These are phyloP conservation scores for Xanthoparmelia taractica DNA, from an alignment of 495 filamentous ascomycete species.

Conservation along the genomic window DNA sequence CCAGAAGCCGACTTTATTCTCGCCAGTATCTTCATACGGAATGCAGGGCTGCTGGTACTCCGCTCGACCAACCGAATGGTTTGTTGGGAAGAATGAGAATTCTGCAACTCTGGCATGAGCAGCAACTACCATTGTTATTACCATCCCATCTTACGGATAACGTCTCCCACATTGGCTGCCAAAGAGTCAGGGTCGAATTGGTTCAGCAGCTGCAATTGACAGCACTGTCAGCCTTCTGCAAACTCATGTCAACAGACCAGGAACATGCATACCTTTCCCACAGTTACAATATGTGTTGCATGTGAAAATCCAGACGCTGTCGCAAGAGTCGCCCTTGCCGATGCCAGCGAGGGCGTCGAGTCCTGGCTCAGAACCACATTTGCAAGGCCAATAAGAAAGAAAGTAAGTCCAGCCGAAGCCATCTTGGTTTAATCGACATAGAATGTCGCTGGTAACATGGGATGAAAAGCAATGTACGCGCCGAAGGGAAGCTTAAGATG, in stretches of 20 bases:
- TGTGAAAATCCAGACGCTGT: neutral
- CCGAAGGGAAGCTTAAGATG: neutral
- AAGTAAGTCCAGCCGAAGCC: neutral
- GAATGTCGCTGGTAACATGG: neutral
- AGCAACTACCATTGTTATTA: neutral
- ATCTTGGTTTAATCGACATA: no score
- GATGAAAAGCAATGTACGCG: neutral
- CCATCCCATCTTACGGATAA: neutral
- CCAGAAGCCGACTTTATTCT: conserved; percentile 40
- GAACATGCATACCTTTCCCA: neutral
- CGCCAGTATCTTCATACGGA: conserved; percentile 45
- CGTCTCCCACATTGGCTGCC: neutral
- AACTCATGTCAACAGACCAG: neutral
- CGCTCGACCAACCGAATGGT: conserved; percentile 51
- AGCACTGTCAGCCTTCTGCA: neutral
- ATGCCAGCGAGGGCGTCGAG: neutral
- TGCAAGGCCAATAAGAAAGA: neutral
- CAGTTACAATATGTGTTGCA: neutral
- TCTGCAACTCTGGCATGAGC: conserved; percentile 20
- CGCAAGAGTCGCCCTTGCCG: neutral
- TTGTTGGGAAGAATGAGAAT: conserved; percentile 53
- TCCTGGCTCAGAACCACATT: neutral
- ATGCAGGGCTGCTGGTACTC: conserved; percentile 51
- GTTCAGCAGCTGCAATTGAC: neutral
- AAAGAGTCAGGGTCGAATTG: neutral